Base-by-base conservation (phyloP, 352 stramenopile species). In the Elongisporangium anandrum region DNA sequence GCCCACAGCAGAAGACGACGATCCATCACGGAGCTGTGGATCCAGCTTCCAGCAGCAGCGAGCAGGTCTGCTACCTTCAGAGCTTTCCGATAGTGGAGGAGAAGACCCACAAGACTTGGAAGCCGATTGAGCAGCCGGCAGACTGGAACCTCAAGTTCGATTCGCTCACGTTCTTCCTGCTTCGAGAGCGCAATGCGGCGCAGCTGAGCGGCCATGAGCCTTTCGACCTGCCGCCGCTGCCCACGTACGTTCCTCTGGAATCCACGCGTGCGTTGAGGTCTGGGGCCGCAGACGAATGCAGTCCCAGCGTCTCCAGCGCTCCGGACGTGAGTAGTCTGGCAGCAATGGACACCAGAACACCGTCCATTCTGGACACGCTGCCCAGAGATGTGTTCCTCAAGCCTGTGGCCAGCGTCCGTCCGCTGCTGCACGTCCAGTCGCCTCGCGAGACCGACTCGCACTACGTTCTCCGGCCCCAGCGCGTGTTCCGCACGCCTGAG, bases 61-160 rank as follows among this genome's bases (percentile, higher is more conserved):
- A 50, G 20, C 51, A 52, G 48, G 10, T 19, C 41, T 39, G 70
- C 26, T 81, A 77, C 41, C 56, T 92, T 13, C 62, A 74, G 3
- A 77, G 80, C 26, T 90, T 92, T 19, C 79, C 84, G 4, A 49
- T 88, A 13, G 73, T 91, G 24, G 69, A 89, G 45, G 79, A 88
- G 52, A 87, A 72, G 24, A 70, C 77, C 0, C 70, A 75, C 54
- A 77, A 68, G 17, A 23, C 26, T 4, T 77, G 75, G 5, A 61
- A 73, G 12, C 57, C 54, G 39, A 77, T 88, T 24, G 57, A 64
- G n/a, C 56, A 81, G 17, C 61, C 79, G 20, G 52, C 68, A 2
- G 72, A 87, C 47, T 80, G 73, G 64, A 66, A 73, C 5, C 63
- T 85, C 1, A 70, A 79, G 54, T 77, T 75, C 20, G 70, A 90